Percentiles rank a stretch among this genome's conserved stretches.
Evolutionary conservation across 176 grass and related monocot genomes (phyloP).

Genomic region (Paspalum vaginatum): DNA sequence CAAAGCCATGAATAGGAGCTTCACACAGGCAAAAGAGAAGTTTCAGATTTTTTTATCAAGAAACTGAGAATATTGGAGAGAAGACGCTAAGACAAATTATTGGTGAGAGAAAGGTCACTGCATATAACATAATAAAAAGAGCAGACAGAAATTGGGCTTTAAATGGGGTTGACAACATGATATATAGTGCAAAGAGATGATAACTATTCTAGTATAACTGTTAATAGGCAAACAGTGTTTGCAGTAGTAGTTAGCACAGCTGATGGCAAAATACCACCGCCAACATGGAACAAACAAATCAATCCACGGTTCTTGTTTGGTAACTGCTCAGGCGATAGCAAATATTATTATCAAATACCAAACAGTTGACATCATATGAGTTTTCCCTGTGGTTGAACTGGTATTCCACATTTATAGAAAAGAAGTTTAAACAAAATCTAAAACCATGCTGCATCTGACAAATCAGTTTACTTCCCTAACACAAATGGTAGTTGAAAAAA

Average conservation of each 20-base stretch:
- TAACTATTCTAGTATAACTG: background rate
- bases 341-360: slow-evolving; percentile 2
- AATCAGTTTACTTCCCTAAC: background rate
- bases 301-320: background rate
- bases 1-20: slow-evolving; percentile 93
- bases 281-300: background rate
- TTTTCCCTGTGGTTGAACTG: background rate
- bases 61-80: background rate
- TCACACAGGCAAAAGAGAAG: slow-evolving; percentile 37
- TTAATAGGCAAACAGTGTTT: background rate
- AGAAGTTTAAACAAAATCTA: slow-evolving; percentile 5
- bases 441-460: background rate
- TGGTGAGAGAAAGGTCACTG: too few species aligned
- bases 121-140: background rate
- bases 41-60: slow-evolving; percentile 32
- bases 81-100: background rate
- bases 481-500: background rate
- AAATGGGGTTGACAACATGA: background rate
- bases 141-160: background rate
- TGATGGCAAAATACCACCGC: background rate
- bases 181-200: background rate
- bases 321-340: background rate
- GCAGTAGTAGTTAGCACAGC: background rate
- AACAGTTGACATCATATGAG: background rate
- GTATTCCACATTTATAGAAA: background rate